Percentiles rank a stretch among this genome's conserved stretches.
Conservation (phyloP, 768 basidiomycete genomes). For the Tricholoma saponaceum region DNA sequence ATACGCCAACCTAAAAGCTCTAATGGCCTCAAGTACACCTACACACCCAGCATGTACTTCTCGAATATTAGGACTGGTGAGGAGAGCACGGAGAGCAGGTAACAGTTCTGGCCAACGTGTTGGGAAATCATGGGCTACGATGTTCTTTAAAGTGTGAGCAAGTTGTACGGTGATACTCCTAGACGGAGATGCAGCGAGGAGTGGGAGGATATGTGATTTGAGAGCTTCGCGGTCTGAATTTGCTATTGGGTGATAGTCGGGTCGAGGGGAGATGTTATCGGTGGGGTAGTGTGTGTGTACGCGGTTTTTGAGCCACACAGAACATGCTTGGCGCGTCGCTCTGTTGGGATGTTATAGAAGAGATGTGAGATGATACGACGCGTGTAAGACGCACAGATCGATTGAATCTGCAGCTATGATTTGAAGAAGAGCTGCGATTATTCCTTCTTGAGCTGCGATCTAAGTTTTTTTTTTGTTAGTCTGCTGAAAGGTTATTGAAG, state of each 20-base stretch:
- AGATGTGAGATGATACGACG: slow-evolving; percentile 6
- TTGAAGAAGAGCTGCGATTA: slow-evolving; percentile 79
- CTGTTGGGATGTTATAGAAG: slow-evolving; percentile 30
- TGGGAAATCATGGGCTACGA: slow-evolving; percentile 77
- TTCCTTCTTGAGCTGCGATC: slow-evolving; percentile 78
- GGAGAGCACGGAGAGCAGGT: slow-evolving; percentile 60
- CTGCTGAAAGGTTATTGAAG: no score
- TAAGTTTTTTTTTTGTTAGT: no score
- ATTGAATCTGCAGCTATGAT: slow-evolving; percentile 78
- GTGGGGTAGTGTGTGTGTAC: slow-evolving; percentile 63
- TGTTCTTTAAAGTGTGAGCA: slow-evolving; percentile 64
- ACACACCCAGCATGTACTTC: slow-evolving; percentile 82
- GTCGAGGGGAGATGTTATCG: slow-evolving; percentile 32
- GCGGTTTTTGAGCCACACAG: slow-evolving; percentile 91
- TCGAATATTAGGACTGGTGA: slow-evolving; percentile 58
- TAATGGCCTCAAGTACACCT: slow-evolving; percentile 71
- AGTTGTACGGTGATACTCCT: slow-evolving; percentile 73
- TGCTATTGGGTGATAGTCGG: slow-evolving; percentile 62
- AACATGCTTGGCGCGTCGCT: slow-evolving; percentile 78
- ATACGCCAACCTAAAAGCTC: slow-evolving; percentile 62
- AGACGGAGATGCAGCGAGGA: slow-evolving; percentile 66
- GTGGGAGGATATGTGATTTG: slow-evolving; percentile 59
- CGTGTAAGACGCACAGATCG: slow-evolving; percentile 64
- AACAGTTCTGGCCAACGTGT: slow-evolving; percentile 68
- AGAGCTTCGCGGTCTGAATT: slow-evolving; percentile 71